phyloP scores from a whole-genome alignment of 1,284 basidiomycete genomes.

The Cryptococcus depauperatus region DNA sequence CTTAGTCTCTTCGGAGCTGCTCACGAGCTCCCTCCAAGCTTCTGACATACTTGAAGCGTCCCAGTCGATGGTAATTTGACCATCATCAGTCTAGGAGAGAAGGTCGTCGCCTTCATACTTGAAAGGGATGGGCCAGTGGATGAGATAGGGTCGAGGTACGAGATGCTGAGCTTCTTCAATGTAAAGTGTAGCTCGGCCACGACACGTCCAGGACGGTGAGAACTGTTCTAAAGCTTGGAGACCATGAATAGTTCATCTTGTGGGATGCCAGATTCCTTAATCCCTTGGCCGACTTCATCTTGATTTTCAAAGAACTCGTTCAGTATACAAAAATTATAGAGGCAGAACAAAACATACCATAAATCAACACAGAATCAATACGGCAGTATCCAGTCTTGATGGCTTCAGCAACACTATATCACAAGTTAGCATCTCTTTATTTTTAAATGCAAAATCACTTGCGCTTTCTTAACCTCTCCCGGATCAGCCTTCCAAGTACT shows the following conservation, averaged over 20 bases:
- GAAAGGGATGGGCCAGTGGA: slow-evolving; percentile 85
- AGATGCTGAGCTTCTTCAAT: slow-evolving; percentile 58
- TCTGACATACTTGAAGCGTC: slow-evolving; percentile 24
- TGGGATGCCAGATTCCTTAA: slow-evolving; percentile 66
- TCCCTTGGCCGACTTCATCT: slow-evolving; percentile 50
- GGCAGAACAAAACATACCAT: slow-evolving; percentile 3
- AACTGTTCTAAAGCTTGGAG: slow-evolving; percentile 51
- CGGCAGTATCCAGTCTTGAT: slow-evolving; percentile 68
- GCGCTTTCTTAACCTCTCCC: slow-evolving; percentile 64
- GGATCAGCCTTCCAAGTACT: slow-evolving; percentile 75
- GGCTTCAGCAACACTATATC: slow-evolving; percentile 56
- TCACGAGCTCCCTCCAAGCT: slow-evolving; percentile 42
- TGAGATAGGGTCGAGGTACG: slow-evolving; percentile 71
- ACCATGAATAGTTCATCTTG: slow-evolving; percentile 79
- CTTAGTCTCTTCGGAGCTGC: slow-evolving; percentile 35
- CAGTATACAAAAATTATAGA: background rate
- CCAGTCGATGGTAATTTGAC: slow-evolving; percentile 21
- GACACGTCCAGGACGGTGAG: slow-evolving; percentile 48
- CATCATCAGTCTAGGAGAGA: slow-evolving; percentile 13
- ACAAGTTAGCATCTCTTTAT: slow-evolving; percentile 31
- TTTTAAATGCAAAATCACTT: slow-evolving; percentile 4
- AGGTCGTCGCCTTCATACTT: slow-evolving; percentile 46
- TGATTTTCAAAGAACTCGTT: background rate
- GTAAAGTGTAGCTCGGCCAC: slow-evolving; percentile 68
- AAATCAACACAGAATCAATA: slow-evolving; percentile 57